These are phyloP conservation scores for Aspergillus uvarum DNA, from an alignment of 2,329 filamentous ascomycete species.

Conservation along the genomic window DNA sequence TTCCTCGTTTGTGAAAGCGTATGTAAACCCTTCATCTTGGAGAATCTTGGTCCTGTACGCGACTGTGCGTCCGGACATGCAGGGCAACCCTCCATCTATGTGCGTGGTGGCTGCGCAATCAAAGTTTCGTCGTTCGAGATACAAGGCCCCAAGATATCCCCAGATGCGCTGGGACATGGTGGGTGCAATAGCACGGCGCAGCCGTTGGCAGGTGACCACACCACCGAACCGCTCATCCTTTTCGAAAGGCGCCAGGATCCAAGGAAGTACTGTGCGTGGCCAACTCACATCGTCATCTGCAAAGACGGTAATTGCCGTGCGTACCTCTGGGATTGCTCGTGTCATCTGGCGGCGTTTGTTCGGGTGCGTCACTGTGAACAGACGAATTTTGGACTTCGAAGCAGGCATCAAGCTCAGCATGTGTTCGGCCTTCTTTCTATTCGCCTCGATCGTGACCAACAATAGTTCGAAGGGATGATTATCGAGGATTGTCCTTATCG, in stretches of 20 bases:
- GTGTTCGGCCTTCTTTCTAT: constrained; percentile 65
- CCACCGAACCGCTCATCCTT: constrained; percentile 74
- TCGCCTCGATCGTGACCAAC: constrained; percentile 82
- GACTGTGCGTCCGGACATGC: constrained; percentile 90
- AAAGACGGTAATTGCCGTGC: constrained; percentile 82
- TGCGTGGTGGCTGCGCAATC: constrained; percentile 95
- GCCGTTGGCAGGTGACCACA: constrained; percentile 86
- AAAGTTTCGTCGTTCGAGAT: constrained; percentile 92
- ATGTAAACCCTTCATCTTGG: constrained; percentile 78
- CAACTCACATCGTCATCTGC: constrained; percentile 96
- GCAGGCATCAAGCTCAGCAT: constrained; percentile 57
- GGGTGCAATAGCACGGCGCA: constrained; percentile 66
- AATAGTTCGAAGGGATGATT: constrained; percentile 67
- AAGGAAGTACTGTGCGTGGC: constrained; percentile 80
- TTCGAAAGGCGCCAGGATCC: constrained; percentile 92
- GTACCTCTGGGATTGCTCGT: constrained; percentile 80
- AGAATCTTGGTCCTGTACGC: constrained; percentile 89
- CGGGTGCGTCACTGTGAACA: constrained; percentile 77
- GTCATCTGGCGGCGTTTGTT: constrained; percentile 96
- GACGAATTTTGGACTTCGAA: constrained; percentile 66
- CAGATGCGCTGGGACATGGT: constrained; percentile 65
- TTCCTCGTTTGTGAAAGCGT: constrained; percentile 87
- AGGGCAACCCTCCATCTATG: constrained; percentile 93
- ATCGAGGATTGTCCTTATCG: constrained; percentile 61
- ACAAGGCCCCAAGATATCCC: constrained; percentile 88